Evolutionary conservation across 305 asterid species (phyloP), one percentile per base, ranked within the genome.

Genomic region (Rubia peregrina): DNA sequence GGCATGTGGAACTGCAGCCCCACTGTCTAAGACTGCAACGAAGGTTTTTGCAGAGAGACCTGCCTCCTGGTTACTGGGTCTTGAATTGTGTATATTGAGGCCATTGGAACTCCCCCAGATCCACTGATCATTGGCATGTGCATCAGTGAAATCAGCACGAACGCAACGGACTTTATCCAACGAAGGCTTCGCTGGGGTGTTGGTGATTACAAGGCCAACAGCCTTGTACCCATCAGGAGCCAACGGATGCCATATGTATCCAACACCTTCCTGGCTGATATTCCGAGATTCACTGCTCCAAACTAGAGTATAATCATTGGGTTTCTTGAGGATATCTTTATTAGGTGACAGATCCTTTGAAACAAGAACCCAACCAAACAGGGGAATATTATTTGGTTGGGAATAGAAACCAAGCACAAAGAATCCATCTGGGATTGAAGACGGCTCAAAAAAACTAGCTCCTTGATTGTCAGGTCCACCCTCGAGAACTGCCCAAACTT

Each of bases 351-450:
- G 1, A 30, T 62, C 78, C 63, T 74, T 74, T 53, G 75, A 96
- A 21, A 80, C 92, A 77, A 90, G 80, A 73, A 83, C 75, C 88
- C 88, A 83, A 41, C 97, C 96, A 41, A 82, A 90, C 14, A 86
- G 78, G 0, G 88, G 95, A 14, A 73, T 79, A 72, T 85, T 82
- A 77, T 89, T 93, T 19, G 95, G 83, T 73, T 93, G 98, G 19
- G 89, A 83, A 43, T 83, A 89, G 81, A 76, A 77, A 8, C 95
- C 96, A 65, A 93, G 90, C 95, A 93, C 79, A 60, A 88, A 89
- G 65, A 80, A 93, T 61, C 95, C 96, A 57, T 86, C 91, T 3
- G 97, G 98, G 16, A 93, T 77, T 3, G 80, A 26, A 5, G 90
- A 73, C 2, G 98, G 97, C 65, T 90, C 96, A 21, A 82, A 89